Percentiles rank a stretch among this genome's conserved stretches.
Conservation (phyloP, 2,329 filamentous ascomycete genomes). For the Colletotrichum cordylinicola region DNA sequence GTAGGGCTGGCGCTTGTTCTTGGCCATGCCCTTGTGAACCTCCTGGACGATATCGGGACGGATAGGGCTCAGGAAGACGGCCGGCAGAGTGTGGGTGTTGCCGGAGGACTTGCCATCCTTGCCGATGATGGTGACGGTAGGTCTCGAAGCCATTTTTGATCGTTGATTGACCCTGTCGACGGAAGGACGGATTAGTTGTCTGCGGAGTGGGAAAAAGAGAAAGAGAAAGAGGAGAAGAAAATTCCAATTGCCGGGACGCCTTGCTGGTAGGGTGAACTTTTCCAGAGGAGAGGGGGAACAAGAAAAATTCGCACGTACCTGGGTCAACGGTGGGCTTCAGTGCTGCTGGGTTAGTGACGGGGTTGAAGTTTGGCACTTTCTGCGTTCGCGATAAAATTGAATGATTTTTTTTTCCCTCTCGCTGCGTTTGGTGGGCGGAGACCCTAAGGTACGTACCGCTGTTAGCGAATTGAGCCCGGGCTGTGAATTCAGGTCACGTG, state of each 20-base stretch:
- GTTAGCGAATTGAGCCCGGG: constrained; percentile 28
- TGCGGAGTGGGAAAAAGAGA: constrained; percentile 2
- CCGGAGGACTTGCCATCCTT: constrained; percentile 93
- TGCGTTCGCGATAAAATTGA: constrained; percentile 42
- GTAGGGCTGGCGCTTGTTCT: constrained; percentile 99
- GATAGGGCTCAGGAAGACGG: constrained; percentile 97
- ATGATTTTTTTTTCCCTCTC: constrained; percentile 31
- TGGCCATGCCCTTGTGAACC: constrained; percentile 98
- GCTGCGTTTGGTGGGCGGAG: constrained; percentile 43
- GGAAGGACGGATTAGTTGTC: constrained; percentile 17
- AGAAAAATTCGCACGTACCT: constrained; percentile 35
- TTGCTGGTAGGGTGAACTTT: background rate
- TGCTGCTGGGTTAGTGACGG: constrained; percentile 23
- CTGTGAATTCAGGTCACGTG: constrained; percentile 7
- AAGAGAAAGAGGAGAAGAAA: background rate
- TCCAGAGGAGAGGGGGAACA: background rate
- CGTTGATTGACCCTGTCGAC: constrained; percentile 24
- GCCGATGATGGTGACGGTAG: constrained; percentile 96
- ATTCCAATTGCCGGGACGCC: background rate
- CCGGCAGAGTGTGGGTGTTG: constrained; percentile 88
- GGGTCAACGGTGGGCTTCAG: constrained; percentile 42
- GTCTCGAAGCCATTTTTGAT: constrained; percentile 85
- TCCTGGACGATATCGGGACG: constrained; percentile 99
- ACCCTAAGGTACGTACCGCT: constrained; percentile 38
- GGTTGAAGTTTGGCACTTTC: constrained; percentile 38